Percentiles rank a stretch among this genome's conserved stretches.
These are phyloP conservation scores for Chrysosporium queenslandicum DNA, from an alignment of 2,329 filamentous ascomycete species.

Conservation along the genomic window DNA sequence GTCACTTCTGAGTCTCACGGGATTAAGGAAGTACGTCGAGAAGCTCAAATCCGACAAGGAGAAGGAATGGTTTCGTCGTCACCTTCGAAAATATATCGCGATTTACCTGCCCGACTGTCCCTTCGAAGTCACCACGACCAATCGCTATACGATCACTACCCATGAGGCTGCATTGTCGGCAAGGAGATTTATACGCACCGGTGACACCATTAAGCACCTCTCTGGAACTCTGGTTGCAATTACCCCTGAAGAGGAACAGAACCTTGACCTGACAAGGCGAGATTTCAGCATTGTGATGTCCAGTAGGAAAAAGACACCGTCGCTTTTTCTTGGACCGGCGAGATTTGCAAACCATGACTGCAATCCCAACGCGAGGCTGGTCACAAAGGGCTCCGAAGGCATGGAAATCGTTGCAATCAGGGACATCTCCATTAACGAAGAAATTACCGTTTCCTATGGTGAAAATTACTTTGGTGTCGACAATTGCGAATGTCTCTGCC, in stretches of 20 bases:
- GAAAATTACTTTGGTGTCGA: constrained; percentile 92
- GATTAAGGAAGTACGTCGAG: constrained; percentile 60
- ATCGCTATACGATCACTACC: constrained; percentile 83
- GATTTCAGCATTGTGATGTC: constrained; percentile 97
- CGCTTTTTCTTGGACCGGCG: constrained; percentile 86
- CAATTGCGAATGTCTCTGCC: constrained; percentile 90
- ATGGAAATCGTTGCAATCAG: constrained; percentile 82
- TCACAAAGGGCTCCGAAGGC: constrained; percentile 70
- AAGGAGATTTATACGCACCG: constrained; percentile 64
- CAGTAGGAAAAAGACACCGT: constrained; percentile 79
- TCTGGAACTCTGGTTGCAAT: constrained; percentile 86
- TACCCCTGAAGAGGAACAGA: constrained; percentile 79
- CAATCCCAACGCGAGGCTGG: constrained; percentile 76
- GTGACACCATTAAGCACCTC: constrained; percentile 82
- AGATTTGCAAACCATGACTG: constrained; percentile 98
- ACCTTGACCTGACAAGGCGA: constrained; percentile 69
- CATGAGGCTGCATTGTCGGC: constrained; percentile 85
- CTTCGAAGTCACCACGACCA: constrained; percentile 87
- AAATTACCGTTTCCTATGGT: constrained; percentile 93
- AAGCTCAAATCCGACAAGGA: constrained; percentile 64
- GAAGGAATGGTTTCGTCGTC: constrained; percentile 73
- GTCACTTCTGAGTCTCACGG: constrained; percentile 60
- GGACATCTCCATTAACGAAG: constrained; percentile 76
- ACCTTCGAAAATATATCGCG: constrained; percentile 80
- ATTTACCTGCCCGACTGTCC: constrained; percentile 91